phyloP scores from a whole-genome alignment of 345 rosid species.

The Euphorbia tirucalli region DNA sequence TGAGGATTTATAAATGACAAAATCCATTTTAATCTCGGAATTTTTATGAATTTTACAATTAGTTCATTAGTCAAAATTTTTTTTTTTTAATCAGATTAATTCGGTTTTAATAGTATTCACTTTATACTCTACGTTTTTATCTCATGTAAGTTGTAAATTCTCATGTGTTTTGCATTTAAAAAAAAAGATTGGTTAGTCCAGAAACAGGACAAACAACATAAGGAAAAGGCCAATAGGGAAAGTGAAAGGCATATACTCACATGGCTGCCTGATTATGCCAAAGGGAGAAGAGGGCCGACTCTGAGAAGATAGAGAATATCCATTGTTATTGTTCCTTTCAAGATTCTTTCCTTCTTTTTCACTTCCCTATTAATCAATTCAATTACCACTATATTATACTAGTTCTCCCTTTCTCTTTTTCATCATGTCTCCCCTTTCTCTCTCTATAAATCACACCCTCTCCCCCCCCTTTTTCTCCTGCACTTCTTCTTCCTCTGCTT shows the following conservation, averaged over 20 bases:
- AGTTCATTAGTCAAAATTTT: no score
- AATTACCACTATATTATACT: not conserved
- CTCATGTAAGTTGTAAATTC: no score
- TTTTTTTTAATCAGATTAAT: no score
- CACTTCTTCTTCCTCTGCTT: constrained; percentile 18
- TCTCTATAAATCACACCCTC: constrained; percentile 52
- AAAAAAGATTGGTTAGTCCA: no score
- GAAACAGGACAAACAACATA: no score
- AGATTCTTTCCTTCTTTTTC: constrained; percentile 14
- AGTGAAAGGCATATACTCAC: constrained; percentile 18
- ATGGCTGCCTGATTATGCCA: constrained; percentile 11
- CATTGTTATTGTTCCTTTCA: constrained; percentile 2
- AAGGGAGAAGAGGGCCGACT: not conserved
- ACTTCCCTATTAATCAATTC: not conserved
- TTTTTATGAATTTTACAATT: no score
- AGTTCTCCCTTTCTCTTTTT: not conserved
- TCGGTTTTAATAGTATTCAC: no score
- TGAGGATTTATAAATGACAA: no score
- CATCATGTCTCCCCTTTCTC: constrained; percentile 36
- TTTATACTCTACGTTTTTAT: no score
- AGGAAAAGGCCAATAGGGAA: not conserved
- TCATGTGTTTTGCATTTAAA: no score
- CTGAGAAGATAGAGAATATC: constrained; percentile 10
- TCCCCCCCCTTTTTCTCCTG: constrained; percentile 30
- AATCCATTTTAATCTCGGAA: no score